These are phyloP conservation scores for Elsinoe perseae DNA, from an alignment of 2,329 filamentous ascomycete genomes.

Conservation along the genomic window DNA sequence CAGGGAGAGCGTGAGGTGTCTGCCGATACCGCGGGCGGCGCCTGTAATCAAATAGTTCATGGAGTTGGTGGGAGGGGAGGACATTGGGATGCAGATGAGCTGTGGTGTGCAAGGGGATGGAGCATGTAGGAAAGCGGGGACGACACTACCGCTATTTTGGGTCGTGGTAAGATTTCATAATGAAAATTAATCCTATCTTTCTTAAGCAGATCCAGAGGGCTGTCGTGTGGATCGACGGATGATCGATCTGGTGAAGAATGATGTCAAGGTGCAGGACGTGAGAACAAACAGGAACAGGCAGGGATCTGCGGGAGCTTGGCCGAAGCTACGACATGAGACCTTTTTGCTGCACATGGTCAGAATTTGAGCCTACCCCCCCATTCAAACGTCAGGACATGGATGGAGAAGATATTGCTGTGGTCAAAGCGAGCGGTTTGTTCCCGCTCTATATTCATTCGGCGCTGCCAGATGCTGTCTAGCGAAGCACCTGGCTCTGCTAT, in stretches of 20 bases:
- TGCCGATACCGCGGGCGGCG: slow-evolving; percentile 33
- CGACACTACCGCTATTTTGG: neutral
- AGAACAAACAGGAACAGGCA: slow-evolving; percentile 16
- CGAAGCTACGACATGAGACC: no score
- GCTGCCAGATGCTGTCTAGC: neutral
- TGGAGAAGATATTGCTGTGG: neutral
- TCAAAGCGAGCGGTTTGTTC: neutral
- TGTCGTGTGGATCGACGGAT: neutral
- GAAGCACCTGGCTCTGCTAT: neutral
- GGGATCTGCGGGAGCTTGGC: slow-evolving; percentile 12
- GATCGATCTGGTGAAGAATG: slow-evolving; percentile 3
- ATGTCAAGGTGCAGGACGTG: slow-evolving; percentile 1
- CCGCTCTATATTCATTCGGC: neutral
- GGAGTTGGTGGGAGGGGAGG: neutral
- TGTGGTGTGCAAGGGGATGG: neutral
- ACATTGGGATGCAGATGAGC: neutral
- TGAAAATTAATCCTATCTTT: neutral
- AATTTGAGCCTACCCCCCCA: neutral
- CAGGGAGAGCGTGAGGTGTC: slow-evolving; percentile 32
- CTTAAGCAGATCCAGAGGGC: neutral
- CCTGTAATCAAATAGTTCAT: slow-evolving; percentile 30
- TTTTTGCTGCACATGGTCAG: no score
- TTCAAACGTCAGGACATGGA: neutral
- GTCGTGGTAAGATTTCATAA: no score
- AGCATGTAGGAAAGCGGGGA: neutral